Conservation (phyloP, 2,329 filamentous ascomycete species). For the Monosporascus sp. region DNA sequence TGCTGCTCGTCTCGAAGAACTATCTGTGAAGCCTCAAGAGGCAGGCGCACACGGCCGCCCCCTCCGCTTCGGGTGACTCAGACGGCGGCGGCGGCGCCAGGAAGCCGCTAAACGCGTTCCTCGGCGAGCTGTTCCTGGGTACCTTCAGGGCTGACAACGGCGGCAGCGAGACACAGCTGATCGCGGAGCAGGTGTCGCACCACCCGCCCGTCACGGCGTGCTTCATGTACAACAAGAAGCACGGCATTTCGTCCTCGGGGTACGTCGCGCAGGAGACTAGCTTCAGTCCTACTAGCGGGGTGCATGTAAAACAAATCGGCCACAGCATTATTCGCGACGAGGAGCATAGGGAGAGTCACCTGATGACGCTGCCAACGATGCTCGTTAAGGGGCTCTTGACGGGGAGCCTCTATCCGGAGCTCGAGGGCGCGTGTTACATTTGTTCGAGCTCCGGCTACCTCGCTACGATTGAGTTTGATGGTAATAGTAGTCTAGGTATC, state of each 20-base stretch:
- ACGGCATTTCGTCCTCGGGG: conserved; percentile 19
- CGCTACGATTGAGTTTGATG: conserved; percentile 18
- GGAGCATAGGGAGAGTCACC: conserved; percentile 27
- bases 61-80: neutral
- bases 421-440: conserved; percentile 23
- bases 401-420: conserved; percentile 17
- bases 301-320: conserved; percentile 19
- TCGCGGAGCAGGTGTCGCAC: conserved; percentile 25
- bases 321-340: conserved; percentile 24
- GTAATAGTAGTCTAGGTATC: conserved; percentile 9
- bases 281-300: conserved; percentile 14
- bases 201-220: conserved; percentile 26
- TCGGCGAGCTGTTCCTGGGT: conserved; percentile 43
- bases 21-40: conserved; percentile 41
- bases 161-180: conserved; percentile 14
- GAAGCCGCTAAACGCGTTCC: conserved; percentile 47
- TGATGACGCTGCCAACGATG: conserved; percentile 23
- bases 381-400: conserved; percentile 17
- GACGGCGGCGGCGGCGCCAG: conserved; percentile 38
- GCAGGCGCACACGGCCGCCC: conserved; percentile 34
- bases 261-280: conserved; percentile 22
- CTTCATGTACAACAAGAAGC: conserved; percentile 16
- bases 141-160: conserved; percentile 21
- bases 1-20: conserved; percentile 43
- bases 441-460: conserved; percentile 22